Conservation (phyloP, 306 rosid species). For the Sechiopsis laciniata region DNA sequence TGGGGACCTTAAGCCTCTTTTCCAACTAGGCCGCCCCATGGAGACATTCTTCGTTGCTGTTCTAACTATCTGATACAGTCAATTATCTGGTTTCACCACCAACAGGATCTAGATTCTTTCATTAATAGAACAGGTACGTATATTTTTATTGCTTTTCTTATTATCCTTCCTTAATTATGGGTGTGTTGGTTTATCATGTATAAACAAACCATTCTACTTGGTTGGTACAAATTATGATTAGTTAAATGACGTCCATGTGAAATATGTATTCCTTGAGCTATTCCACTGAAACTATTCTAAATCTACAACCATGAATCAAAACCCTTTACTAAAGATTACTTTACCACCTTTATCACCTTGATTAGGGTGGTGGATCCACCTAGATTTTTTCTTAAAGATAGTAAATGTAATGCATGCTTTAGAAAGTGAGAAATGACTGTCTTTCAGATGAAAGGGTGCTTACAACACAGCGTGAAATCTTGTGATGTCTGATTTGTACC, state of each 20-base stretch:
- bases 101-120: background rate
- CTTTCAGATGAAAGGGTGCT: background rate
- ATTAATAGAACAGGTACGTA: background rate
- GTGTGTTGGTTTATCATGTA: conserved; percentile 2
- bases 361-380: background rate
- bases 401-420: background rate
- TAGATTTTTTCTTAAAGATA: background rate
- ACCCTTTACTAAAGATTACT: background rate
- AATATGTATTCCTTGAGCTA: background rate
- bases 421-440: background rate
- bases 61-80: too few species aligned
- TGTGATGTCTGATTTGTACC: background rate
- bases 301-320: conserved; percentile 6
- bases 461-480: background rate
- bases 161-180: background rate
- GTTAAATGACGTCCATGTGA: background rate
- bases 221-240: background rate
- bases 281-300: background rate
- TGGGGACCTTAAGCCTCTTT: too few species aligned
- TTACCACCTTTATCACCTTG: background rate
- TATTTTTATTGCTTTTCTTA: background rate
- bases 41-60: background rate
- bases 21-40: too few species aligned
- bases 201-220: background rate
- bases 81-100: background rate